Conservation (phyloP, 345 rosid species). For the Nasturtium officinale region DNA sequence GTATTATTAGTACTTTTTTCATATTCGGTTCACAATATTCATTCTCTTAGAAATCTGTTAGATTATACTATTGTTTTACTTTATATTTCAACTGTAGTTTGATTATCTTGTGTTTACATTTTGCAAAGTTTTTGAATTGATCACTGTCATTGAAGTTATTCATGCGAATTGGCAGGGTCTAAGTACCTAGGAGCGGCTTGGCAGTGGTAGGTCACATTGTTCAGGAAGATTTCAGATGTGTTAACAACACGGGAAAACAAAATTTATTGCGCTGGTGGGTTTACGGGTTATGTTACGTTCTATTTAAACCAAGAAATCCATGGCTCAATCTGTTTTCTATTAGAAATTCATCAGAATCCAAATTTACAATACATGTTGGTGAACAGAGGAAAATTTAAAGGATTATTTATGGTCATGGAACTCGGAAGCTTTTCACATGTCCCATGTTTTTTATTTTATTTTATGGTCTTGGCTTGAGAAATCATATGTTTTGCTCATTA, state of each 20-base stretch:
- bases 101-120: not conserved
- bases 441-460: slow-evolving; percentile 5
- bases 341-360: slow-evolving; percentile 23
- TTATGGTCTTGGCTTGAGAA: not conserved
- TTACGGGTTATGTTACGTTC: slow-evolving; percentile 1
- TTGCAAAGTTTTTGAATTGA: not conserved
- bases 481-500: slow-evolving; percentile 8
- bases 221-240: slow-evolving; percentile 32
- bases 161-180: slow-evolving; percentile 40
- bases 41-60: not conserved
- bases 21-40: not conserved
- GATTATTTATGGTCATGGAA: slow-evolving; percentile 16
- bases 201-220: slow-evolving; percentile 22
- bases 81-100: slow-evolving; percentile 1
- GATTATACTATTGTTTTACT: slow-evolving; percentile 7
- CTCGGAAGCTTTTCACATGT: slow-evolving; percentile 14
- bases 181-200: slow-evolving; percentile 24
- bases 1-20: not conserved
- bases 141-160: not conserved
- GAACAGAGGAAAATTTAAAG: slow-evolving; percentile 12
- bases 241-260: slow-evolving; percentile 19
- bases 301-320: slow-evolving; percentile 19
- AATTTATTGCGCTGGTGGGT: slow-evolving; percentile 18
- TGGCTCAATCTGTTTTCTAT: slow-evolving; percentile 6
- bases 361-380: slow-evolving; percentile 34